These are phyloP conservation scores for Fusarium decemcellulare DNA, from an alignment of 2,329 filamentous ascomycete species.

Conservation along the genomic window DNA sequence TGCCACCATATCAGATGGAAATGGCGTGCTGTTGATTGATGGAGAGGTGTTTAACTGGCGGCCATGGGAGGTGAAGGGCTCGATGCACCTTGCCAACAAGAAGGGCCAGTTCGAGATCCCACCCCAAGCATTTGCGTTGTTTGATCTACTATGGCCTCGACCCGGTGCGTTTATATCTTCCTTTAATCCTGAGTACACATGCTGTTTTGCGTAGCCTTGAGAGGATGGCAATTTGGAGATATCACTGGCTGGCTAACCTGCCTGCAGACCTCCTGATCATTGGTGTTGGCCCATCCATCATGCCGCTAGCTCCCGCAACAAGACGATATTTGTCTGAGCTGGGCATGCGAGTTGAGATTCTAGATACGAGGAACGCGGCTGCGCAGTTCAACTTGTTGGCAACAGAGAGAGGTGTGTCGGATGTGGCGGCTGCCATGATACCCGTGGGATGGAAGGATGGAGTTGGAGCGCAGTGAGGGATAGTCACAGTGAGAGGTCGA, in stretches of 20 bases:
- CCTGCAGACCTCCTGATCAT: conserved; percentile 85
- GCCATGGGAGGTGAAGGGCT: conserved; percentile 76
- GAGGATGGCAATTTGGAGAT: not conserved
- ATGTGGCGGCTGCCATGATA: conserved; percentile 90
- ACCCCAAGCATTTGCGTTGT: conserved; percentile 78
- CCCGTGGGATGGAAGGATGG: conserved; percentile 86
- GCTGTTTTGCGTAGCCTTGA: too few relatives aligned
- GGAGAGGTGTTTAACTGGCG: conserved; percentile 92
- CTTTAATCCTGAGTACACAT: not conserved
- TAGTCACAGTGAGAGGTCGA: not conserved
- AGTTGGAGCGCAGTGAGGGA: conserved; percentile 54
- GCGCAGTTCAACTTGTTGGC: conserved; percentile 95
- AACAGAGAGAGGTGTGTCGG: conserved; percentile 89
- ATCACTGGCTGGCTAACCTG: conserved; percentile 22
- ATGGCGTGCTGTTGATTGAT: conserved; percentile 83
- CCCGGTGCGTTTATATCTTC: conserved; percentile 73
- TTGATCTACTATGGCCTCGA: conserved; percentile 87
- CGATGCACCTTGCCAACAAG: conserved; percentile 73
- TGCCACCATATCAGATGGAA: conserved; percentile 75
- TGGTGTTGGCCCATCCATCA: conserved; percentile 83
- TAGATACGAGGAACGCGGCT: conserved; percentile 94
- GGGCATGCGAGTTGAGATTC: conserved; percentile 88
- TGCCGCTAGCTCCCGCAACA: conserved; percentile 82
- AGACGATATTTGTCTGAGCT: conserved; percentile 80
- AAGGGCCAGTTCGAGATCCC: conserved; percentile 88